Evolutionary conservation across 202 grass and related monocot genomes (phyloP).

Genomic region (Zoysia matrella): DNA sequence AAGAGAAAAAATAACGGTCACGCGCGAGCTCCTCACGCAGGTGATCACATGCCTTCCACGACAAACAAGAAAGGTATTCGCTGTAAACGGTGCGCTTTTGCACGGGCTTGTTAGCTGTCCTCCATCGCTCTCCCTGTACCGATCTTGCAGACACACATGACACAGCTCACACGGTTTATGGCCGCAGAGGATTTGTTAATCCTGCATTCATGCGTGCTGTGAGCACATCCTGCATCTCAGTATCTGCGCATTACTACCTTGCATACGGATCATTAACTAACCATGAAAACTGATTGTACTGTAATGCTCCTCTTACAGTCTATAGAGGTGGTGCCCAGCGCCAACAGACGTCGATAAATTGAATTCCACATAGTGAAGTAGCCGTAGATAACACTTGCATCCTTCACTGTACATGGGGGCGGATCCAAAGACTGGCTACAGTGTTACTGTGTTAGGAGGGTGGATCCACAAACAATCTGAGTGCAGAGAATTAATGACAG

Average conservation of each 20-base stretch:
- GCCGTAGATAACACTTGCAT: not conserved
- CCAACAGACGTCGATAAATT: not conserved
- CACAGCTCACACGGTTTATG: not conserved
- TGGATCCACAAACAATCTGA: not conserved
- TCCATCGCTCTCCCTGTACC: not conserved
- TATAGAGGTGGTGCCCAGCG: too few species aligned
- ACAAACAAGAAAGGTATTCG: not conserved
- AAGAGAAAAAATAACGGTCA: not conserved
- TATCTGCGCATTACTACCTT: not conserved
- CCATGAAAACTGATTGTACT: not conserved
- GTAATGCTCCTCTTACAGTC: too few species aligned
- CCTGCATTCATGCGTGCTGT: not conserved
- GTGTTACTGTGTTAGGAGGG: not conserved
- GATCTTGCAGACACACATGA: not conserved
- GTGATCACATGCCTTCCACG: slow-evolving; percentile 12
- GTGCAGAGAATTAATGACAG: not conserved
- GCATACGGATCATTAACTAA: not conserved
- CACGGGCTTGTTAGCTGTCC: not conserved
- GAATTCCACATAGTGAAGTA: not conserved
- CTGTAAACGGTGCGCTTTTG: slow-evolving; percentile 1
- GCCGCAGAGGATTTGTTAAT: not conserved
- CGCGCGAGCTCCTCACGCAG: not conserved
- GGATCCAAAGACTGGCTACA: not conserved
- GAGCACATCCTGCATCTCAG: not conserved
- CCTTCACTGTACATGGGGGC: not conserved